These are phyloP conservation scores for Sporisorium scitamineum DNA, from an alignment of 1,284 basidiomycete species.

Conservation along the genomic window DNA sequence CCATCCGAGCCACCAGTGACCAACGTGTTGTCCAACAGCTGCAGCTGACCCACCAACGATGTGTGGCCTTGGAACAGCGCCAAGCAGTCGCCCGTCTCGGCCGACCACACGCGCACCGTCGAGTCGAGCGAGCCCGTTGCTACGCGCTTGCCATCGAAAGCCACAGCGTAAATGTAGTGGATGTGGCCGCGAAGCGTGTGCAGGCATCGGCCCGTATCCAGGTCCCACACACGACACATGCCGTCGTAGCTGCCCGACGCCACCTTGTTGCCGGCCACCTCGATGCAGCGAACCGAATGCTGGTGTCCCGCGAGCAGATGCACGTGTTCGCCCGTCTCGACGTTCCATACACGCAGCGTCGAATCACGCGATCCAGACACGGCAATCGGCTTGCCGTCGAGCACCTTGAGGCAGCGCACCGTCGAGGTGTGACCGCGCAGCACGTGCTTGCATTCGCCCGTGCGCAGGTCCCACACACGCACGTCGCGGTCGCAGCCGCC, in stretches of 20 bases:
- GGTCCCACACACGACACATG: conserved; percentile 71
- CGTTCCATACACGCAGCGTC: conserved; percentile 92
- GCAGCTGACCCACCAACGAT: conserved; percentile 91
- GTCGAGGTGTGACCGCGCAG: conserved; percentile 89
- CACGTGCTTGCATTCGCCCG: conserved; percentile 83
- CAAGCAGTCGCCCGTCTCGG: conserved; percentile 80
- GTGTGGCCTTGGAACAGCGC: conserved; percentile 93
- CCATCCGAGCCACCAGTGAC: conserved; percentile 94
- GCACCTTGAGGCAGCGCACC: conserved; percentile 87
- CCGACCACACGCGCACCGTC: conserved; percentile 67
- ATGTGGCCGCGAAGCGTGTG: conserved; percentile 88
- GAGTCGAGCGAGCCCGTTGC: conserved; percentile 82
- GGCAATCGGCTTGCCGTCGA: conserved; percentile 87
- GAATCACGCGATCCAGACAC: conserved; percentile 84
- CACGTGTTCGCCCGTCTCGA: conserved; percentile 80
- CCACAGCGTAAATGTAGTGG: conserved; percentile 91
- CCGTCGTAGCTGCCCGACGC: conserved; percentile 92
- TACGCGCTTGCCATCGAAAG: conserved; percentile 86
- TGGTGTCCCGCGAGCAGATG: conserved; percentile 83
- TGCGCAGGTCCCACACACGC: conserved; percentile 88
- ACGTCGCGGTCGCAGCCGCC: conserved; percentile 91
- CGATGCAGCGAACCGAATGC: conserved; percentile 86
- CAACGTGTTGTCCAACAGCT: conserved; percentile 79
- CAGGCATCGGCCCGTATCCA: conserved; percentile 75
- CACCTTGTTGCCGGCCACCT: conserved; percentile 82